Percentiles rank a stretch among this genome's conserved stretches.
These are phyloP conservation scores for Ogataea populi-albae DNA, from an alignment of 805 yeast species.

Conservation along the genomic window DNA sequence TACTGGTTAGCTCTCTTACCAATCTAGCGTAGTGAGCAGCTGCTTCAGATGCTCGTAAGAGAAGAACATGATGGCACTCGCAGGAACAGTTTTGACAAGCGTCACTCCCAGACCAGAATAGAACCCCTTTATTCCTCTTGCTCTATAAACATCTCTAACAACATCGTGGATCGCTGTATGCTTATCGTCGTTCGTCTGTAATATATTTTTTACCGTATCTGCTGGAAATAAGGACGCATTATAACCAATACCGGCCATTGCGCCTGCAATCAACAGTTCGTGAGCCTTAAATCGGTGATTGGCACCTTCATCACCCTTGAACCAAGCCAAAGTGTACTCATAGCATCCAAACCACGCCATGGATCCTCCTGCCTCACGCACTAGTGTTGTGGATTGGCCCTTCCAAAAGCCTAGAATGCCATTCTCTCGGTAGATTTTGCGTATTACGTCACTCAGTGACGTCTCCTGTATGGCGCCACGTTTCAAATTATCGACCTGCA, in stretches of 20 bases:
- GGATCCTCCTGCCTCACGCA: slow-evolving; percentile 86
- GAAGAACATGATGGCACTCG: slow-evolving; percentile 83
- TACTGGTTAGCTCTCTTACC: too few species aligned
- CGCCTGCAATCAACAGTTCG: slow-evolving; percentile 74
- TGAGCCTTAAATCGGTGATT: slow-evolving; percentile 36
- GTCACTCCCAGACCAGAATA: slow-evolving; percentile 88
- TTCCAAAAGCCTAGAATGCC: slow-evolving; percentile 82
- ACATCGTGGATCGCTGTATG: slow-evolving; percentile 34
- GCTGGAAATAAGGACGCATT: slow-evolving; percentile 82
- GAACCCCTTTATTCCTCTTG: slow-evolving; percentile 66
- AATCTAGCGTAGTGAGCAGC: too few species aligned
- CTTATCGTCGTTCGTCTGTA: slow-evolving; percentile 54
- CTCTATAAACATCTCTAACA: slow-evolving; percentile 37
- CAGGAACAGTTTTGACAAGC: slow-evolving; percentile 77
- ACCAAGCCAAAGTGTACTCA: slow-evolving; percentile 48
- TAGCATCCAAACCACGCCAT: slow-evolving; percentile 94
- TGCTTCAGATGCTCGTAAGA: slow-evolving; percentile 63
- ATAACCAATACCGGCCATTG: slow-evolving; percentile 79
- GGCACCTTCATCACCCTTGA: slow-evolving; percentile 31
- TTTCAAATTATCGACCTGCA: slow-evolving; percentile 63
- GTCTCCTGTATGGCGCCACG: slow-evolving; percentile 18
- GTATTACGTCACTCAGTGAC: slow-evolving; percentile 37
- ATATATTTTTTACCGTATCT: slow-evolving; percentile 83
- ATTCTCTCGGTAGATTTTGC: slow-evolving; percentile 37
- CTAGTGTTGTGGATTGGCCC: slow-evolving; percentile 78